Evolutionary conservation across 2,329 filamentous ascomycete species (phyloP).

Genomic region (Keithomyces neogunnii): DNA sequence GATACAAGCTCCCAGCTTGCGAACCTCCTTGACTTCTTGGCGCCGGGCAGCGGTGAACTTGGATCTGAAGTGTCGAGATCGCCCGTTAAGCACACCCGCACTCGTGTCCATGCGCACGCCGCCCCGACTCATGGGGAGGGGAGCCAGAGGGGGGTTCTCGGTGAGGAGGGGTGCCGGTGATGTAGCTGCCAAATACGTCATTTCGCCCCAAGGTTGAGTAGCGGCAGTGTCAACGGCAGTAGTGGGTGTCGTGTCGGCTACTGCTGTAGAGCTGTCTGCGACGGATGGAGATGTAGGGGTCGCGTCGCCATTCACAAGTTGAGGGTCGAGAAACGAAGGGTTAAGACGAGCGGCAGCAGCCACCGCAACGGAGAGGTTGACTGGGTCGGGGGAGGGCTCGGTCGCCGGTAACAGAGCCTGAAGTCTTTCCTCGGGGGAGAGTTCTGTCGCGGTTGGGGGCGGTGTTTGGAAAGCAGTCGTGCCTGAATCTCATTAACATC

Average conservation of each 20-base stretch:
- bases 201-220: conserved; percentile 43
- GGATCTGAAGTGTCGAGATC: conserved; percentile 44
- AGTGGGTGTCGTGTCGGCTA: conserved; percentile 12
- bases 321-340: conserved; percentile 45
- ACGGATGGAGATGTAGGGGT: conserved; percentile 21
- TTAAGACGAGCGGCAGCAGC: conserved; percentile 48
- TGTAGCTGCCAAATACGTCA: conserved; percentile 37
- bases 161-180: conserved; percentile 22
- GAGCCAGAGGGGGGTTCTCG: conserved; percentile 22
- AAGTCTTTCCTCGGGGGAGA: conserved; percentile 41
- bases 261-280: conserved; percentile 10
- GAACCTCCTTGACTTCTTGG: conserved; percentile 56
- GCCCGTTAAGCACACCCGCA: conserved; percentile 34
- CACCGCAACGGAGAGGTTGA: conserved; percentile 47
- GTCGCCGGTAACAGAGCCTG: conserved; percentile 34
- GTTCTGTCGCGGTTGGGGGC: conserved; percentile 20
- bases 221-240: conserved; percentile 15
- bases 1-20: conserved; percentile 57
- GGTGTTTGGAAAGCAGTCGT: conserved; percentile 15
- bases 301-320: conserved; percentile 27
- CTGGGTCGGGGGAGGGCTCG: conserved; percentile 31
- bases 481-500: neutral
- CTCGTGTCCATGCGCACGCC: conserved; percentile 46
- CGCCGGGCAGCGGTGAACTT: conserved; percentile 50
- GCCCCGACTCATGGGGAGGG: conserved; percentile 27